Base-by-base conservation (phyloP, 2,329 filamentous ascomycete species). In the Teratosphaeriaceae sp. region DNA sequence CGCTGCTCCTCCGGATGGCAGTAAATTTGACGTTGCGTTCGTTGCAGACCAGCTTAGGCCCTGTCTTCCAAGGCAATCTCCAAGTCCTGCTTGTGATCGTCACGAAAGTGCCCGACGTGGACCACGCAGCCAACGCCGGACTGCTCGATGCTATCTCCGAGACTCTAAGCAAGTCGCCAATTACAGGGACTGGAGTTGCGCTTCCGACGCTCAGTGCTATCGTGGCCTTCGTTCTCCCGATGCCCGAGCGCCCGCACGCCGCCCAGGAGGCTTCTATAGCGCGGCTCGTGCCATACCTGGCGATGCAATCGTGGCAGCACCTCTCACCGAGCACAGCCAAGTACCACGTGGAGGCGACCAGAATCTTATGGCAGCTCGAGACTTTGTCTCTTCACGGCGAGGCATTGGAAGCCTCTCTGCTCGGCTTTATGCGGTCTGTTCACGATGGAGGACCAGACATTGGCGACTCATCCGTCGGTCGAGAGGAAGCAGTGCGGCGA, bases 301-400 rank as follows among this genome's bases (percentile, higher is more conserved):
- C 92, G 13, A 71, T 72, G 1, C 76, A 82, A 43, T 74, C 90
- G 0, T 98, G 92, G 92, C 64, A 70, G 4, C 88, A 86, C 56
- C 67, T 98, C 29, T 85, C 88, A 0, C 82, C 86, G n/a, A 74
- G 81, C 11, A 82, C 83, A 49, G 88, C 89, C 0, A 95, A 95
- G 59, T 94, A 90, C 53, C 92, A 97, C 58, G 89, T 98, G 23
- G 94, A 98, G 67, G 83, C 88, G 15, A 86, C 94, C 7, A 80
- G 85, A 44, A 84, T 81, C 53, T 69, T 98, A 29, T 94, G 92
- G 86, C 80, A 88, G 51, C 69, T 98, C 40, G 88, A 97, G 54
- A 49, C 51, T 11, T 35, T 57, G n/a, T 16, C 51, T 2, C 30
- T 45, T 15, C 27, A 50, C 11, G 38, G 36, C 18, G 53, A 56